Evolutionary conservation across 495 filamentous ascomycete genomes (phyloP), one percentile per base, ranked within the genome.

Genomic region (Penicillium canariense): DNA sequence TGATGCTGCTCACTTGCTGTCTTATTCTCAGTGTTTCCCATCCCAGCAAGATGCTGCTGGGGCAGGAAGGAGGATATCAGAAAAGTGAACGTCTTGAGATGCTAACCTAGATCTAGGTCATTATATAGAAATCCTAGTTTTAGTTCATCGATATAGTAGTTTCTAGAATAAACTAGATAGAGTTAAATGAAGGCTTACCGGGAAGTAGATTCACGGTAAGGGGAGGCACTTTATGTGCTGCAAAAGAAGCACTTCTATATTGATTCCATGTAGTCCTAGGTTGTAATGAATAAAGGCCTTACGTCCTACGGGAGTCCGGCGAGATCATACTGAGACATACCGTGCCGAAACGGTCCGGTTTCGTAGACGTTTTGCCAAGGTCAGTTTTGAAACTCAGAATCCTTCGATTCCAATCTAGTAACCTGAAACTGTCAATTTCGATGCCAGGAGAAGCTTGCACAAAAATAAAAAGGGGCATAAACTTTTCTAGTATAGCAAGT

Each of bases 1-100:
- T 62, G 20, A 62, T 62, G 60, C 17, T 62, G 60, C 17, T 59
- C 15, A 20, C n/a, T 15, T 56, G 54, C 30, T 56, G 47, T 34
- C 15, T 56, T 5, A 10, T 50, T n/a, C 26, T 56, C 28, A 34
- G 38, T 17, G n/a, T 28, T 25, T 50, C 36, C 5, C 54, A 56
- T 22, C 54, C 54, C 0, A 56, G 54, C 39, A 50, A 56, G 14
- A 38, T 56, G 23, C 32, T 56, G 28, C 20, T 18, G 4, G 45
- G 34, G 18, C 18, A 44, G 31, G 20, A 17, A 9, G 7, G 17
- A 18, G 15, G 7, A 4, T 40, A 50, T 14, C 34, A 47, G 17
- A 30, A 45, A 22, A n/a, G 23, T 25, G 47, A 56, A n/a, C 48
- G 52, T 22, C 22, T 56, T 36, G 54, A 56, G 40, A 56, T 56